Conservation (phyloP, 129 eudicot genomes). For the Rutidosis leptorrhynchoides region DNA sequence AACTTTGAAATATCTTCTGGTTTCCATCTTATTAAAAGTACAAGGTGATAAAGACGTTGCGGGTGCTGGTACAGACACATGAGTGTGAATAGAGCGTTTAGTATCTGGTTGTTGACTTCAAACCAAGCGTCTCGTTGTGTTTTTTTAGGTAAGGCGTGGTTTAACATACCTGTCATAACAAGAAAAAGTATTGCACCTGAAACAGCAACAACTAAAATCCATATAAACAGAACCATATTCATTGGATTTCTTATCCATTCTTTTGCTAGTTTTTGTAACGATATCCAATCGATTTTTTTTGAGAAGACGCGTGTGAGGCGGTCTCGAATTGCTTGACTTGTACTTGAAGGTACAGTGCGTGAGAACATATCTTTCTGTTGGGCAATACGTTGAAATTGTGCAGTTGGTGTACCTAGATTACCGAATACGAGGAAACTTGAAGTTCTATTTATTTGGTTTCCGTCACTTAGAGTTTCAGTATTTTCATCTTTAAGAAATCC, state of each 20-base stretch:
- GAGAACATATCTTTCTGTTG: constrained; percentile 65
- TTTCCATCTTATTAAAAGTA: constrained; percentile 77
- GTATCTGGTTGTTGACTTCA: constrained; percentile 92
- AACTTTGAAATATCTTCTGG: constrained; percentile 64
- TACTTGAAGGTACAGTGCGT: constrained; percentile 66
- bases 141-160: constrained; percentile 66
- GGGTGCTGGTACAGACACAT: constrained; percentile 96
- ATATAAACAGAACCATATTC: constrained; percentile 75
- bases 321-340: constrained; percentile 59
- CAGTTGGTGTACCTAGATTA: constrained; percentile 59
- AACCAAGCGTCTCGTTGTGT: constrained; percentile 82
- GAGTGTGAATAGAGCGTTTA: constrained; percentile 84
- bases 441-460: constrained; percentile 34
- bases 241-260: constrained; percentile 86
- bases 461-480: constrained; percentile 20
- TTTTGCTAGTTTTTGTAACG: constrained; percentile 43
- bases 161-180: constrained; percentile 94
- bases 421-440: constrained; percentile 51
- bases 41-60: constrained; percentile 63
- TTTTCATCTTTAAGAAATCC: constrained; percentile 40
- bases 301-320: constrained; percentile 53
- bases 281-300: constrained; percentile 61
- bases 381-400: constrained; percentile 62
- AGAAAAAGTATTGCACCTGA: constrained; percentile 89
- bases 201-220: constrained; percentile 78